These are phyloP conservation scores for Dictyostelium brefeldianum DNA, from an alignment of 78 protist genomes.

Conservation along the genomic window DNA sequence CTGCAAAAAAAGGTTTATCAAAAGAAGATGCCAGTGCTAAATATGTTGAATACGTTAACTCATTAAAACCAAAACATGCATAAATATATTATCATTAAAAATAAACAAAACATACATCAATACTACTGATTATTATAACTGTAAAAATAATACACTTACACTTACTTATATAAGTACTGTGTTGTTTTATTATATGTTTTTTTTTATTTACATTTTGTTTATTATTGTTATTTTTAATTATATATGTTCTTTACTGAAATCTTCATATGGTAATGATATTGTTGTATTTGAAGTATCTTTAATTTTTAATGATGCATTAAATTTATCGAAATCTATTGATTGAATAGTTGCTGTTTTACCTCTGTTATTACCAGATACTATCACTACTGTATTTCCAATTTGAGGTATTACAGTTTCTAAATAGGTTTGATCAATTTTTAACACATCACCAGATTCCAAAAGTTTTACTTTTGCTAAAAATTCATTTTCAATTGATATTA, in stretches of 20 bases:
- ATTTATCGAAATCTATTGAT: constrained; percentile 31
- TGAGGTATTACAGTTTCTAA: constrained; percentile 71
- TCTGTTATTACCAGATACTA: constrained; percentile 34
- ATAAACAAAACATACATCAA: too few species aligned
- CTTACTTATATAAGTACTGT: too few species aligned
- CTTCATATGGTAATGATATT: constrained; percentile 47
- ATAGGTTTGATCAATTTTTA: constrained; percentile 62
- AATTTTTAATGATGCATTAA: background rate
- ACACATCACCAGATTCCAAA: background rate
- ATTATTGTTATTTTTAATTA: too few species aligned
- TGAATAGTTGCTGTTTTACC: constrained; percentile 19
- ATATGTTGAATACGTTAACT: constrained; percentile 65
- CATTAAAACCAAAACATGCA: constrained; percentile 32
- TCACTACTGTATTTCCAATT: background rate
- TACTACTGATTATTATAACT: too few species aligned
- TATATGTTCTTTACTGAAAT: constrained; percentile 44
- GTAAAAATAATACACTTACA: too few species aligned
- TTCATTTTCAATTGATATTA: constrained; percentile 17
- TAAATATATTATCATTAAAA: background rate
- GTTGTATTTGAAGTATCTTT: background rate
- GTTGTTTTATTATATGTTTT: too few species aligned
- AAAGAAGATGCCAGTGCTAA: constrained; percentile 35
- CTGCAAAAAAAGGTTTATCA: constrained; percentile 49
- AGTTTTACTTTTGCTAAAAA: constrained; percentile 33
- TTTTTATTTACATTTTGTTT: too few species aligned